Percentiles rank a stretch among this genome's conserved stretches.
These are phyloP conservation scores for Hanseniaspora nectarophila DNA, from an alignment of 805 yeast species.

Conservation along the genomic window DNA sequence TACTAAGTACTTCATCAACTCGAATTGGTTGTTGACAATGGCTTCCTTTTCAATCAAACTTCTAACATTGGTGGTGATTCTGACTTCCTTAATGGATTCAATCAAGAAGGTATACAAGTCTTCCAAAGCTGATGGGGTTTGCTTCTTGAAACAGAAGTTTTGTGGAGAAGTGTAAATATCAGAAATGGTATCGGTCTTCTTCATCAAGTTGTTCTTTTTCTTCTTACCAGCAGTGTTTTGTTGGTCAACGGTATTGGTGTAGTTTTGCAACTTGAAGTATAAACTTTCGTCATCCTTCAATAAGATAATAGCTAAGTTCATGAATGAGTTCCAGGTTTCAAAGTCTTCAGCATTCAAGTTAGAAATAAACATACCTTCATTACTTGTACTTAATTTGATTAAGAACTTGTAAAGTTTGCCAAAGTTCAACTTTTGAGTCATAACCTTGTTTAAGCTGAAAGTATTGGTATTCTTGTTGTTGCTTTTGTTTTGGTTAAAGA, in stretches of 20 bases:
- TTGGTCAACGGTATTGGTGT: conserved; percentile 15
- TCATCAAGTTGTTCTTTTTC: conserved; percentile 11
- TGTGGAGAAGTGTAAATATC: conserved; percentile 13
- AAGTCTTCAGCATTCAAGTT: conserved; percentile 33
- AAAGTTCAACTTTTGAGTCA: conserved; percentile 15
- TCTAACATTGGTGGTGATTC: conserved; percentile 13
- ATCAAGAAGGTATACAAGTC: not conserved
- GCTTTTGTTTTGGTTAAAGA: conserved; percentile 3
- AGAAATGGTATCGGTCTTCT: conserved; percentile 12
- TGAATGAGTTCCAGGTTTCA: conserved; percentile 41
- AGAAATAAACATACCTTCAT: conserved; percentile 17
- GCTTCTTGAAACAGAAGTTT: conserved; percentile 5
- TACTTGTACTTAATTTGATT: conserved; percentile 10
- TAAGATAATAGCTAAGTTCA: conserved; percentile 44
- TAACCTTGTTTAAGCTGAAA: conserved; percentile 20
- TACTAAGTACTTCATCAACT: conserved; percentile 25
- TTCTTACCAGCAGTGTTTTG: not conserved
- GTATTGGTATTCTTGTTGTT: conserved; percentile 7
- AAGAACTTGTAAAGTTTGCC: conserved; percentile 9
- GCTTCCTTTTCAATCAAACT: conserved; percentile 13
- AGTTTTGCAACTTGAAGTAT: conserved; percentile 20
- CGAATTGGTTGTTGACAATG: not conserved
- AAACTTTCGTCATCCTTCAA: conserved; percentile 27
- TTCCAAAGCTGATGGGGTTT: not conserved
- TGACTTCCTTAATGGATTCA: conserved; percentile 4